These are phyloP conservation scores for Colletotrichum sp. DNA, from an alignment of 2,329 filamentous ascomycete species.

Conservation along the genomic window DNA sequence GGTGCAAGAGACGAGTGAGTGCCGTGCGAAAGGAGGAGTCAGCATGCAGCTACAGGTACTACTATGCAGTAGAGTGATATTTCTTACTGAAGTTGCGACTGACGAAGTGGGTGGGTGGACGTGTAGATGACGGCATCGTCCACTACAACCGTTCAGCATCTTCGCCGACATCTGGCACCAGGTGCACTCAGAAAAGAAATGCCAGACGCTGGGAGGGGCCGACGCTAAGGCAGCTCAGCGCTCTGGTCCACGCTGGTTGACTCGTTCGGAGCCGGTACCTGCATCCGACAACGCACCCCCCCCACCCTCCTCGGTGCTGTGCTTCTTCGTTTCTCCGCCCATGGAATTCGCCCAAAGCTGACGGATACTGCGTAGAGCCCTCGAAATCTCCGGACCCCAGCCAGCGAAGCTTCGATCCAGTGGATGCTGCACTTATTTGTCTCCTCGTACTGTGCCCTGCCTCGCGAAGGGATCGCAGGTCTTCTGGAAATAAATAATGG, in stretches of 20 bases:
- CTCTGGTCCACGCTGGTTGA: not conserved
- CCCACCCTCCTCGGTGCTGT: not conserved
- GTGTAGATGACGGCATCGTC: constrained; percentile 10
- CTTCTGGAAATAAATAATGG: not conserved
- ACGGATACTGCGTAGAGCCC: not conserved
- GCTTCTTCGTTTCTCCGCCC: not conserved
- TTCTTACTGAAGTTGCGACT: not conserved
- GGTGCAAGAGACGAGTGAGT: not conserved
- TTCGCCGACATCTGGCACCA: not conserved
- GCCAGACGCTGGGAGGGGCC: not conserved
- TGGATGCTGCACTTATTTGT: not conserved
- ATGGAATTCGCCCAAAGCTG: not conserved
- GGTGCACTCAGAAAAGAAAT: not conserved
- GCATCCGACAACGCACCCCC: constrained; percentile 9
- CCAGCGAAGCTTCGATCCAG: not conserved
- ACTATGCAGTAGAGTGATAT: too few species aligned
- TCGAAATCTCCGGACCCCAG: not conserved
- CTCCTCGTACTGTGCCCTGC: not conserved
- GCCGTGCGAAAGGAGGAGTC: not conserved
- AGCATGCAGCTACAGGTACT: not conserved
- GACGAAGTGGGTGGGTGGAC: not conserved
- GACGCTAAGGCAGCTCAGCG: not conserved
- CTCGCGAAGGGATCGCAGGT: not conserved
- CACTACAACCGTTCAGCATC: not conserved
- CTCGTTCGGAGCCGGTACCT: constrained; percentile 17